Base-by-base conservation (phyloP, 768 basidiomycete genomes). In the Tylopilus balloui region DNA sequence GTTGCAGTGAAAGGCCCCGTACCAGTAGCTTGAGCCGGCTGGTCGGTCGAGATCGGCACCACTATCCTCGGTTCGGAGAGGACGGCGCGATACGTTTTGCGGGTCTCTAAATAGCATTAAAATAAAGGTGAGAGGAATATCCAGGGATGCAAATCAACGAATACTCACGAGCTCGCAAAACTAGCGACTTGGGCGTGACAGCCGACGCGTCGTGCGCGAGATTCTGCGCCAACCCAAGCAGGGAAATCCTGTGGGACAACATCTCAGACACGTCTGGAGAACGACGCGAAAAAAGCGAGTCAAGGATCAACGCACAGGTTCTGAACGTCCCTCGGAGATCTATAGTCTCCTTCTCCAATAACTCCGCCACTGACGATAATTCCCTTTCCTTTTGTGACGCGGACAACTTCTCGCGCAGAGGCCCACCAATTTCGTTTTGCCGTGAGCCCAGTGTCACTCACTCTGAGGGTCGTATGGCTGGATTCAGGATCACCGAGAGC, bases 391-490 rank as follows among this genome's bases (percentile, higher is more conserved):
- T 88, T 88, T 3, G 88, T 85, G 2, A 90, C 88, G 1, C 91
- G 76, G 15, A 81, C 75, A 3, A 93, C 71, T 66, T 94, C 91
- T 28, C 84, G 72, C 11, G 88, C 80, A 0, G 80, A 75, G 0
- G 86, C 81, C 91, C 91, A 88, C 90, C 89, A 89, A 55, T 91
- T 88, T 34, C 87, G 70, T 68, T 87, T 88, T 4, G 80, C 78
- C 9, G 65, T 66, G 3, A 73, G 59, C 0, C 79, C 82, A 25
- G 71, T 74, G 48, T 83, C 81, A 14, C 73, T 78, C 3, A 69
- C 78, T 6, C 77, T 76, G 12, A 77, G 73, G 14, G 72, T 68
- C 3, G 68, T 56, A 11, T 79, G 64, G 17, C 70, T 56, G 0
- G 73, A 50, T 39, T 83, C 80, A 17, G 75, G 73, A 41, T 83